Base-by-base conservation (phyloP, 179 eudicot genomes). In the Spinacia oleracea region DNA sequence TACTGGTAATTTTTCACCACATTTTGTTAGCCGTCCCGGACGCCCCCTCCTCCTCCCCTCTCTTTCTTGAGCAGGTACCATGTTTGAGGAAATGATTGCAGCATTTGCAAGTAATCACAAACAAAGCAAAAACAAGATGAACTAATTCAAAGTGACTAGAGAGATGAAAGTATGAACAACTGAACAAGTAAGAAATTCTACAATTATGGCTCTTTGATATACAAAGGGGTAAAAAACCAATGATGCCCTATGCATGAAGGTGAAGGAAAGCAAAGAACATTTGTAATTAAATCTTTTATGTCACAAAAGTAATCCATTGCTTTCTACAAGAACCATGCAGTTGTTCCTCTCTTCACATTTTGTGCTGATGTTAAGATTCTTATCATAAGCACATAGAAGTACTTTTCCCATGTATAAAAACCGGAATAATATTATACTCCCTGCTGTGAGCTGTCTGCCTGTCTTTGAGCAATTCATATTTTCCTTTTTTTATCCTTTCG, bases 211-310 rank as follows among this genome's bases (percentile, higher is more conserved):
- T 21, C 70, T 46, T 67, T 56, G 76, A 64, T 29, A 46, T 51
- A 65, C 5, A 67, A 79, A 55, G 43, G 70, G 63, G 42, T 68
- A 15, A 60, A 15, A 79, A 65, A 40, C 71, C 31, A 43, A 64
- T 50, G 6, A 51, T 74, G 69, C 75, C 64, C 48, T 23, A 69
- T 1, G 34, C 77, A 79, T 83, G 82, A 65, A 81, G 70, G 73
- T 62, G 72, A 83, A 83, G 85, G 12, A 80, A 83, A 83, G 83
- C 48, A 83, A 83, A 46, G 83, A 80, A 83, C 85, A 76, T 32
- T 34, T 38, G 6, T 18, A 62, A 16, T 2, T 31, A 46, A 48
- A 5, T 42, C 15, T 42, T 15, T 23, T n/a, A 20, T 18, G 45
- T 23, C n/a, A 5, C 48, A 35, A 31, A 31, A 31, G 72, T 66